Conservation (phyloP, 257 asterid species). For the Solanum habrochaites region DNA sequence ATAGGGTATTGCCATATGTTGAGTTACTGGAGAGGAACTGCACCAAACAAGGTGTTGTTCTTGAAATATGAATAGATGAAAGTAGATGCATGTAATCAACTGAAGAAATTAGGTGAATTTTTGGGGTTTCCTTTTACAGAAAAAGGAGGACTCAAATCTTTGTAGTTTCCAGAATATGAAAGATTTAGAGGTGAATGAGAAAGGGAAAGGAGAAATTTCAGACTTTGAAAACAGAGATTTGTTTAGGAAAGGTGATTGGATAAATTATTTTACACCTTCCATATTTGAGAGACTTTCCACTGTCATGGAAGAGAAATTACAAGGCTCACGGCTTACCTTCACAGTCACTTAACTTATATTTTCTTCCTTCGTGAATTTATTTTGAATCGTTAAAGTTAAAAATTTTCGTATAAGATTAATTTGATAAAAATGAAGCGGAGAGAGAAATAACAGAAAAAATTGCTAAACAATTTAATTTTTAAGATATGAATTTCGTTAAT, state of each 20-base stretch:
- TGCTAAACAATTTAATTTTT: too few relatives aligned
- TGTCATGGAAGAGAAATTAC: constrained; percentile 2
- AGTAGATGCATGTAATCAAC: not conserved
- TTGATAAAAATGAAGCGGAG: too few relatives aligned
- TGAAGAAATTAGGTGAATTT: constrained; percentile 32
- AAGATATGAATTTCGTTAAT: too few relatives aligned
- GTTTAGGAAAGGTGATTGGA: constrained; percentile 54
- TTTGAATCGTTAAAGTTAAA: too few relatives aligned
- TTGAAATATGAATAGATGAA: constrained; percentile 45
- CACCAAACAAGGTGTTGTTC: constrained; percentile 28
- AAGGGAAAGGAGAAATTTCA: constrained; percentile 14
- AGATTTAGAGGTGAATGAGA: constrained; percentile 31
- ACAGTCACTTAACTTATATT: not conserved
- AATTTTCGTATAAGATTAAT: too few relatives aligned
- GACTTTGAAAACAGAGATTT: constrained; percentile 13
- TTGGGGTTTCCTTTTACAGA: constrained; percentile 29
- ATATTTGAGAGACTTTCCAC: not conserved
- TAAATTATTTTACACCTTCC: constrained; percentile 17
- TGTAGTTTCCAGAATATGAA: constrained; percentile 39
- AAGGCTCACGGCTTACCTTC: not conserved
- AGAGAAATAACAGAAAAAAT: too few relatives aligned
- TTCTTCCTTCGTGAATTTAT: too few relatives aligned
- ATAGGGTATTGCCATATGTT: constrained; percentile 40
- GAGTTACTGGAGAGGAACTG: constrained; percentile 35
- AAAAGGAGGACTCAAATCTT: constrained; percentile 8